Evolutionary conservation across 768 basidiomycete species (phyloP), one percentile per base, ranked within the genome.

Genomic region (Serendipita indica): DNA sequence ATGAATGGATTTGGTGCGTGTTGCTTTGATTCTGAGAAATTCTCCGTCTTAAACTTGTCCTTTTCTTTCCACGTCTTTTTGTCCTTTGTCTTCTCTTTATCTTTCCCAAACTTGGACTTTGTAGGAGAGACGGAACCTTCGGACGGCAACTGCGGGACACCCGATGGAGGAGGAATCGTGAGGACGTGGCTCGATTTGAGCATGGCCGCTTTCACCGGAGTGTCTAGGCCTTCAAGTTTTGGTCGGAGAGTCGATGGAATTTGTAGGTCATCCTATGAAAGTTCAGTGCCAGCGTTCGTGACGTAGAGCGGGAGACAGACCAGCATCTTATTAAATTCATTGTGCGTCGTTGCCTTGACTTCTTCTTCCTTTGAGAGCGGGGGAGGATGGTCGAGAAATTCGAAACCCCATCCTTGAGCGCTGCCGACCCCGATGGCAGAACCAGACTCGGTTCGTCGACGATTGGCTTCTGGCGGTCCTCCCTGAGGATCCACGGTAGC

Each of bases 181-280:
- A 87, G 72, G 27, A 78, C 77, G 30, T 84, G 81, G 0, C 89
- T 89, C 0, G 88, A 89, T 67, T 87, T 89, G 59, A 94, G 73
- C 87, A 94, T 92, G 12, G 86, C 87, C 3, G 86, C 89, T 67
- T 94, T 94, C 54, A 94, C 86, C 1, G 84, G 81, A 0, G 82
- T 72, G 59, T 93, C 88, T 79, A 94, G 88, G 14, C 80, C 81
- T 49, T 75, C 74, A 16, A 93, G 79, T 69, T 89, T 89, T 1
- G 82, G 83, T 5, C 90, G 79, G 22, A 91, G 72, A 2, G 79
- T 80, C 4, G 78, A 71, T 2, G 90, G 90, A 20, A 93, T 89
- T 71, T 93, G 89, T 57, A 93, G 80, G 60, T 90, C 88, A 68
- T 93, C 87, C 89, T 92, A 63, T 12, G 60, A 33, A 58, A 57